These are phyloP conservation scores for Solanum pinnatisectum DNA, from an alignment of 257 asterid genomes.

Conservation along the genomic window DNA sequence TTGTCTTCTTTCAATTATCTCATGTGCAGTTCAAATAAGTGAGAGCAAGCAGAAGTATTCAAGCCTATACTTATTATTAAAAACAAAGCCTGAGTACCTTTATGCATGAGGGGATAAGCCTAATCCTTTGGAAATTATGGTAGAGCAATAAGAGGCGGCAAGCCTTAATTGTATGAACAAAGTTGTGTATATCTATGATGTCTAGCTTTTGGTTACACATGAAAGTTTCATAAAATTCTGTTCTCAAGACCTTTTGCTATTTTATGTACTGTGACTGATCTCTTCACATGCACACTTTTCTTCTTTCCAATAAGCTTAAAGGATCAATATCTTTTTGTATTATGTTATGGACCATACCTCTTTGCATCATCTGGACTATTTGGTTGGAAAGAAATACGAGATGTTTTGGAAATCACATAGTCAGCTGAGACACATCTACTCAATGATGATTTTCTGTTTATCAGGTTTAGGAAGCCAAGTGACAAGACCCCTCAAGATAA, in stretches of 20 bases:
- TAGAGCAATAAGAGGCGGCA: neutral
- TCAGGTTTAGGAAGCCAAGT: conserved; percentile 56
- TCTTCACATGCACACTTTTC: neutral
- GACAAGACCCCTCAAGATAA: conserved; percentile 27
- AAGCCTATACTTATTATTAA: neutral
- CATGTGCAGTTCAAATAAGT: neutral
- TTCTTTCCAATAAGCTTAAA: neutral
- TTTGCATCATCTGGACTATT: neutral
- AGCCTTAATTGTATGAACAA: neutral
- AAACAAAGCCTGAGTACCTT: neutral
- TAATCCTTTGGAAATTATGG: neutral
- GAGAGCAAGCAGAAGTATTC: neutral
- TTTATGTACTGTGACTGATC: neutral
- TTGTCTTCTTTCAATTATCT: neutral
- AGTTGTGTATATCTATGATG: neutral
- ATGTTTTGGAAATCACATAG: neutral
- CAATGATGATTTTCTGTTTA: neutral
- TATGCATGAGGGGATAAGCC: neutral
- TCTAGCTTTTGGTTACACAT: neutral
- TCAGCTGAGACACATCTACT: neutral
- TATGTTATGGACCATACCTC: neutral
- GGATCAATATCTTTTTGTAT: neutral
- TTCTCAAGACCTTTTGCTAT: neutral
- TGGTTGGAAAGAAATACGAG: neutral
- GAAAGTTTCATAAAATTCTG: neutral